Base-by-base conservation (phyloP, 2,329 filamentous ascomycete species). In the Pezicula carpinea region DNA sequence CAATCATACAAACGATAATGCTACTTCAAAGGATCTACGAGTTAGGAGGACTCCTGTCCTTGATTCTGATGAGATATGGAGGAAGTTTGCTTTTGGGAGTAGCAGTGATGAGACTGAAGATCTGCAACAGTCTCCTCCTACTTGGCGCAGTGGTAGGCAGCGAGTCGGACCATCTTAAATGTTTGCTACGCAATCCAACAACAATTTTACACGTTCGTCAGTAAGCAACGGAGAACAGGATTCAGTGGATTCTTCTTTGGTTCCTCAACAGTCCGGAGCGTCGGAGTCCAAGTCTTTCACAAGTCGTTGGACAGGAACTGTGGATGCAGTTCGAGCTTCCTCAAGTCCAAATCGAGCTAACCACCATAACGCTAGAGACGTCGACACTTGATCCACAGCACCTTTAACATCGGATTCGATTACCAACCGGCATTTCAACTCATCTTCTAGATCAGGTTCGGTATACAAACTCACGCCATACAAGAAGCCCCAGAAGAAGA, bases 1-100 rank as follows among this genome's bases (percentile, higher is more conserved):
- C 26, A 8, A 4, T 6, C 15, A 10, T 18, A 38, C 17, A 18
- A 5, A 13, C 6, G 11, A 15, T 22, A 13, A 15, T 23, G 19
- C 10, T 22, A 5, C 10, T 23, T 17, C 7, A 19, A 31, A 34
- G 10, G 15, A 26, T 14, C 15, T 11, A 33, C 17, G 18, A 18
- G 15, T 3, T n/a, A 13, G 44, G 29, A 49, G 31, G 41, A 49
- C 38, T 49, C 53, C 21, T 21, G 48, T 10, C 51, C n/a, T n/a
- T n/a, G n/a, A n/a, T n/a, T n/a, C n/a, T n/a, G n/a, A 57, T 43
- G 53, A 58, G n/a, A 23, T 53, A 21, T 63, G 59, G 60, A 62
- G 48, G 40, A 57, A 54, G 31, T 59, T 62, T 43, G 56, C 62
- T 18, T 59, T 62, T 46, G 54, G 53, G 39, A 56, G 52, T 38